Evolutionary conservation across 2,329 filamentous ascomycete genomes (phyloP), one percentile per base, ranked within the genome.

Genomic region (Penicillium sp.): DNA sequence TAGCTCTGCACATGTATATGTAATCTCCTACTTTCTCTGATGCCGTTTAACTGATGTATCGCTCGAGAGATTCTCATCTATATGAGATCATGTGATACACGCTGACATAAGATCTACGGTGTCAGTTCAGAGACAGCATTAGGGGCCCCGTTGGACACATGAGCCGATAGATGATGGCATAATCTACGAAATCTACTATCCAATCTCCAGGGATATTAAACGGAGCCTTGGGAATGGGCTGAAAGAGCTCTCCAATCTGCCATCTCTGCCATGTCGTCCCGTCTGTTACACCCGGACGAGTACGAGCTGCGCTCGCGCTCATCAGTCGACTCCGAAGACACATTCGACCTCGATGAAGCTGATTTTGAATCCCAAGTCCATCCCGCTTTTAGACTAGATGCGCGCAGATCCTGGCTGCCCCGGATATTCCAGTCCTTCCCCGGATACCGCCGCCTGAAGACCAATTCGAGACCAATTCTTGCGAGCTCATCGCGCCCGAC

Each of bases 321-420:
- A 5, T 72, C 69, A 1, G 34, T 63, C 22, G 69, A 71, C 44
- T 69, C 68, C 2, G 59, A 66, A 31, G 69, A 64, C 44, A 67
- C 60, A 29, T 71, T 72, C 53, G 63, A 72, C 47, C 61, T 72
- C 11, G 69, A 72, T 43, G 69, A 69, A 23, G 63, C 61, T 44
- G 69, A 72, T 52, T 71, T 71, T 42, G 69, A 70, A 56, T 63
- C 69, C 2, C 67, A 70, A 47, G 45, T 59, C 10, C 59, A 59
- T 9, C 55, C 58, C 2, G 59, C 50, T n/a, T 55, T 57, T 3
- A 59, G 62, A 39, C 60, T 60, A 36, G 49, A 59, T 11, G 37
- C 51, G 6, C 52, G 47, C 18, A 52, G 49, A 23, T 54, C 67
- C 16, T 58, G 65, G 18, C 23, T 67, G 14, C 58, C 60, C 13